Base-by-base conservation (phyloP, 495 filamentous ascomycete species). In the Aspergillus conjunctus region DNA sequence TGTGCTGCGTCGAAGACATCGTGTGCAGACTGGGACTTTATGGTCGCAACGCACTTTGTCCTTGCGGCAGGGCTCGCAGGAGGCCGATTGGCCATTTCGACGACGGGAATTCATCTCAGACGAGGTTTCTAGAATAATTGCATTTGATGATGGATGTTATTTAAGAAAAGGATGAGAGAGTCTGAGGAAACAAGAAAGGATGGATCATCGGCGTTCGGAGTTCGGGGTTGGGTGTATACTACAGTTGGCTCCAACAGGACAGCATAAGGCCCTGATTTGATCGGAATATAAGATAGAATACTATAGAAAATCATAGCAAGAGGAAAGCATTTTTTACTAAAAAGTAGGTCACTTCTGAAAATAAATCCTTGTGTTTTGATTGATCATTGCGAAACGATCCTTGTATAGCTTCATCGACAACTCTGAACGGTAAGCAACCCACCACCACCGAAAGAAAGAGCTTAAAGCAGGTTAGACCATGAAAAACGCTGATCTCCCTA, bases 41-140 rank as follows among this genome's bases (percentile, higher is more conserved):
- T 81, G 79, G 51, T 81, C 77, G 48, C 78, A 81, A 21, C 75
- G 71, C 33, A 81, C 66, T 66, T 83, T 81, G 48, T 73, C 69
- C 57, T 74, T 77, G 1, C 79, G 71, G 59, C 79, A 82, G 14
- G 78, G 77, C 74, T 83, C 77, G 57, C 79, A 82, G 1, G 77
- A 78, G 31, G 77, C 71, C 31, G 66, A 68, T 41, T 77, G 75
- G 9, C 79, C 77, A 70, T 81, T 82, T 5, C 77, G 73, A 22
- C 78, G 75, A 21, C 68, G 69, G 37, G 37, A 41, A 41, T 3
- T 41, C 37, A 41, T 41, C 37, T n/a, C 3, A n/a, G 37, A 41
- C 9, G 11, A 4, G 15, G 37, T 11, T 14, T 41, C 37, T 9
- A 41, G 37, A 41, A 41, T 17, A 66, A 61, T 15, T 14, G 5